Evolutionary conservation across 805 yeast genomes (phyloP).

Genomic region (Wickerhamomyces queroliae): DNA sequence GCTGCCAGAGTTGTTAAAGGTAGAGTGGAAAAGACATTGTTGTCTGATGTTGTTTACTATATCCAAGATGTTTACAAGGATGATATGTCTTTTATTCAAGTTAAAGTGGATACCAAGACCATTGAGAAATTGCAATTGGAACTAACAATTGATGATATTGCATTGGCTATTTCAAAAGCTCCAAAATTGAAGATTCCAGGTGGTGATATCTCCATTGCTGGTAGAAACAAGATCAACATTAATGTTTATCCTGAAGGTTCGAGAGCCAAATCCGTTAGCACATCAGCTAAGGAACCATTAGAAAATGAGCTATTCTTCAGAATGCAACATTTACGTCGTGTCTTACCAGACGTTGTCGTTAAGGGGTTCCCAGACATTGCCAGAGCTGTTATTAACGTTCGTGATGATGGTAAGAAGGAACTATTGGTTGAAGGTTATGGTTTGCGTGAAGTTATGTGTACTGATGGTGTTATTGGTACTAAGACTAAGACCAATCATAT

Average conservation of each 20-base stretch:
- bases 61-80: conserved; percentile 93
- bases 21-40: conserved; percentile 84
- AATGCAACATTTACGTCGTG: conserved; percentile 85
- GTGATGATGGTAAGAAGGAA: conserved; percentile 82
- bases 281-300: conserved; percentile 31
- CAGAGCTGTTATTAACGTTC: conserved; percentile 93
- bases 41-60: conserved; percentile 81
- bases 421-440: conserved; percentile 97
- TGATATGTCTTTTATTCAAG: conserved; percentile 68
- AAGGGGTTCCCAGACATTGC: conserved; percentile 90
- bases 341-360: conserved; percentile 80
- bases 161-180: conserved; percentile 72
- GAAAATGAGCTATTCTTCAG: conserved; percentile 67
- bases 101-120: conserved; percentile 76
- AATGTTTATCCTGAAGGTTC: conserved; percentile 43
- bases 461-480: conserved; percentile 91
- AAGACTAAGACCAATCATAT: conserved; percentile 90
- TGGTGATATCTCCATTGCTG: conserved; percentile 63
- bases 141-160: conserved; percentile 79
- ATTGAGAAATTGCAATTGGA: conserved; percentile 90
- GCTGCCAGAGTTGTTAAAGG: conserved; percentile 99
- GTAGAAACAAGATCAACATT: conserved; percentile 62
- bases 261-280: conserved; percentile 34
- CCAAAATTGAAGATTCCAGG: conserved; percentile 83
- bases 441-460: conserved; percentile 89